A percentile compares a stretch with the other conserved stretches of the same genome.
phyloP scores from a whole-genome alignment of 1,139 yeast genomes.

The Candida frijolesensis region DNA sequence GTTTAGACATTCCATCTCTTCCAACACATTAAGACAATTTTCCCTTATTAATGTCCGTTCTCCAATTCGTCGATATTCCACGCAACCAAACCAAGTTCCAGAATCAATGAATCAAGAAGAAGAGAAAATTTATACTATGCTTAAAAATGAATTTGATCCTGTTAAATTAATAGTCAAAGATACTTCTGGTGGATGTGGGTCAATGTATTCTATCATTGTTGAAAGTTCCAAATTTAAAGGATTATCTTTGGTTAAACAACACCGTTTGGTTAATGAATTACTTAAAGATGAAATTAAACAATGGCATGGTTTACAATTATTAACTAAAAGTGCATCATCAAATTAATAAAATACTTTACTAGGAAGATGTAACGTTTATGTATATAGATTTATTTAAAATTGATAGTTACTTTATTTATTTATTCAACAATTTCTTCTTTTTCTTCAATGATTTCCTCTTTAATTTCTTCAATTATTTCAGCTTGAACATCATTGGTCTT shows the following conservation, averaged over 20 bases:
- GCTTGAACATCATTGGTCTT: slow-evolving; percentile 56
- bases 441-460: slow-evolving; percentile 73
- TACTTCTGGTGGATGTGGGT: slow-evolving; percentile 94
- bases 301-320: slow-evolving; percentile 95
- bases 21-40: too few species aligned
- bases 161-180: slow-evolving; percentile 66
- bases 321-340: slow-evolving; percentile 48
- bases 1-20: too few species aligned
- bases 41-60: background rate
- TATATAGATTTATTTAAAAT: background rate
- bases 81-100: slow-evolving; percentile 4
- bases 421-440: slow-evolving; percentile 76
- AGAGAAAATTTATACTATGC: slow-evolving; percentile 57
- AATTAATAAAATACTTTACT: background rate
- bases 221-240: slow-evolving; percentile 79
- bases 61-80: background rate
- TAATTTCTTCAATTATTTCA: slow-evolving; percentile 69
- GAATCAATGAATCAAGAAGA: slow-evolving; percentile 66
- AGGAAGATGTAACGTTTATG: background rate
- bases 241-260: slow-evolving; percentile 84
- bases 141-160: slow-evolving; percentile 61
- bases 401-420: slow-evolving; percentile 9
- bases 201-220: slow-evolving; percentile 90
- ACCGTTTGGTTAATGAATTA: slow-evolving; percentile 79
- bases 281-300: slow-evolving; percentile 82